A percentile compares a stretch with the other conserved stretches of the same genome.
Conservation (phyloP, 1,284 basidiomycete species). For the Exobasidium rhododendri region DNA sequence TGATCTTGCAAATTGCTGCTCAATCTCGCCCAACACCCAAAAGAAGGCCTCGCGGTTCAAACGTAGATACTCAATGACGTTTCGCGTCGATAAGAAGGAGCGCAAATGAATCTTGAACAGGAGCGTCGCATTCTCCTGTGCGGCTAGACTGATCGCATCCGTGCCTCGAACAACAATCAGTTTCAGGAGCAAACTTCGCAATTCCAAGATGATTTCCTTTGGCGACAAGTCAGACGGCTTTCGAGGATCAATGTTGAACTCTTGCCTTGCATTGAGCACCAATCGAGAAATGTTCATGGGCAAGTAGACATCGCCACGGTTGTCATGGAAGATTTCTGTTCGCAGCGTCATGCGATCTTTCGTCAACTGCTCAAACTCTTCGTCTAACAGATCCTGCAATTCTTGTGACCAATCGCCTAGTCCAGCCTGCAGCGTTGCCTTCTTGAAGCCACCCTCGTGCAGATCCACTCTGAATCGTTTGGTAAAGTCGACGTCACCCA, state of each 20-base stretch:
- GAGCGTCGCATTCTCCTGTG: slow-evolving; percentile 83
- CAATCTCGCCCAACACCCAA: slow-evolving; percentile 95
- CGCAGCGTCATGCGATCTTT: slow-evolving; percentile 76
- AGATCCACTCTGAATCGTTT: slow-evolving; percentile 89
- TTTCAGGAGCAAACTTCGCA: slow-evolving; percentile 56
- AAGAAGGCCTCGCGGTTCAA: slow-evolving; percentile 73
- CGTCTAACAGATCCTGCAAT: slow-evolving; percentile 83
- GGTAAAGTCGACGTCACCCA: slow-evolving; percentile 81
- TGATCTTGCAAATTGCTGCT: slow-evolving; percentile 68
- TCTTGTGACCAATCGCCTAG: slow-evolving; percentile 80
- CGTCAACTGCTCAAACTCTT: slow-evolving; percentile 75
- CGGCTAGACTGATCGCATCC: slow-evolving; percentile 67
- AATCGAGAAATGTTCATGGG: slow-evolving; percentile 79
- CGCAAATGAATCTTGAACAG: slow-evolving; percentile 74
- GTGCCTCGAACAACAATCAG: slow-evolving; percentile 70
- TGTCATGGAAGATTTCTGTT: slow-evolving; percentile 70
- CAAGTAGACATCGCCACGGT: slow-evolving; percentile 66
- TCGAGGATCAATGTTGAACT: slow-evolving; percentile 92
- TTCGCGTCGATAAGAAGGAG: slow-evolving; percentile 49
- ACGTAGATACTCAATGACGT: slow-evolving; percentile 52
- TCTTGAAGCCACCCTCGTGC: slow-evolving; percentile 57
- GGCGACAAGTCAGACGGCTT: slow-evolving; percentile 91
- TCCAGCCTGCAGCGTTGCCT: slow-evolving; percentile 83
- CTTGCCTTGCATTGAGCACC: slow-evolving; percentile 90
- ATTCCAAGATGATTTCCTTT: slow-evolving; percentile 74